A percentile compares a stretch with the other conserved stretches of the same genome.
phyloP scores from a whole-genome alignment of 1,284 basidiomycete genomes.

The Cryptococcus sp. region DNA sequence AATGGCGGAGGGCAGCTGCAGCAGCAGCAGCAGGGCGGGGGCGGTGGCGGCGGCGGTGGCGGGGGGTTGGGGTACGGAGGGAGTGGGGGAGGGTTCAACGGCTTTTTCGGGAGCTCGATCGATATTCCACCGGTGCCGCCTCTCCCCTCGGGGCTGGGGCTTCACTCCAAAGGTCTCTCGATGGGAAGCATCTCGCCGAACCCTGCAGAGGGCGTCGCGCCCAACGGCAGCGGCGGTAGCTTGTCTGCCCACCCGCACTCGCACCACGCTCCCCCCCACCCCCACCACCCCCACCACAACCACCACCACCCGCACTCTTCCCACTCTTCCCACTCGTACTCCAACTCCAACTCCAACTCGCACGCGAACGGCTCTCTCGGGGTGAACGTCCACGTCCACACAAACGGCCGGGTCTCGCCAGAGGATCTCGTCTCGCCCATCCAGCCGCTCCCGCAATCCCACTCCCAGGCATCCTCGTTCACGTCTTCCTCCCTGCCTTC shows the following conservation, averaged over 20 bases:
- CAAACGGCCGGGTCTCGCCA: constrained; percentile 1
- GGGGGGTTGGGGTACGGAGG: constrained; percentile 17
- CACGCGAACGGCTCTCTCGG: not conserved
- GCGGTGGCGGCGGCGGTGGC: not conserved
- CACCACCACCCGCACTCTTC: not conserved
- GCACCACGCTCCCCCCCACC: not conserved
- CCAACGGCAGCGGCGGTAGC: not conserved
- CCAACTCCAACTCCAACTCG: not conserved
- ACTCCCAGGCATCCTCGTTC: not conserved
- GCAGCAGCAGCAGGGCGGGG: too few relatives aligned
- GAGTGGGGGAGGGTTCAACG: constrained; percentile 25
- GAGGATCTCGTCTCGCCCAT: constrained; percentile 2
- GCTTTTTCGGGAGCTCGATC: constrained; percentile 27
- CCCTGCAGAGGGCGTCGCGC: not conserved
- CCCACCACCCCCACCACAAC: not conserved
- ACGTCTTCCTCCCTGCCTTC: constrained; percentile 2
- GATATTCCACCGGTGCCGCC: constrained; percentile 42
- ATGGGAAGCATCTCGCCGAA: constrained; percentile 2
- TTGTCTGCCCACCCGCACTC: not conserved
- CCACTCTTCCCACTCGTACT: not conserved
- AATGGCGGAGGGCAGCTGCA: constrained; percentile 1
- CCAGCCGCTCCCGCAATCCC: not conserved
- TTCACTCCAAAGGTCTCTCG: constrained; percentile 17
- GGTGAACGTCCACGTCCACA: not conserved
- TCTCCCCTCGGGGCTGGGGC: constrained; percentile 24